phyloP scores from a whole-genome alignment of 208 protist genomes.

The Tritrichomonas foetus region DNA sequence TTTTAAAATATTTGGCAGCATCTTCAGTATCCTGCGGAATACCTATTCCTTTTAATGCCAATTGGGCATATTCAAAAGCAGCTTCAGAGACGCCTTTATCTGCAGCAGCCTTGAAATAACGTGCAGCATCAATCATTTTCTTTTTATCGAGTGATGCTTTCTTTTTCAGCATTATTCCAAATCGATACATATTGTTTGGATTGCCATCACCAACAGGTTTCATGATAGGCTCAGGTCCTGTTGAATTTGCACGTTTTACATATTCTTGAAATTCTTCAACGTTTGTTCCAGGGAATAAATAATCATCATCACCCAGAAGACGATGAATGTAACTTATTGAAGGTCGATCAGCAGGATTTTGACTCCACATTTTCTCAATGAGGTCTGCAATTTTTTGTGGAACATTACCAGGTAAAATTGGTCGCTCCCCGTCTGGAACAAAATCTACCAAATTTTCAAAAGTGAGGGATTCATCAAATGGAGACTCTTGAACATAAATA shows the following conservation, averaged over 20 bases:
- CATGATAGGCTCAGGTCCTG: background rate
- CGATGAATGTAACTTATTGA: background rate
- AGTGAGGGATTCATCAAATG: background rate
- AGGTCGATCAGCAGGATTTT: background rate
- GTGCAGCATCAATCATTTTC: background rate
- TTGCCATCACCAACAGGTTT: background rate
- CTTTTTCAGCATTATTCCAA: background rate
- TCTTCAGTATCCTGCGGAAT: background rate
- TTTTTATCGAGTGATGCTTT: background rate
- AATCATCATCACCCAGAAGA: background rate
- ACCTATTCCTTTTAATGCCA: background rate
- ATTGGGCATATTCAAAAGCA: background rate
- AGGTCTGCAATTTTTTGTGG: background rate
- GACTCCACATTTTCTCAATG: background rate
- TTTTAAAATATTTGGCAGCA: background rate
- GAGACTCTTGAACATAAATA: background rate
- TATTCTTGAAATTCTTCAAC: background rate
- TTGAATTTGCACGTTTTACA: background rate
- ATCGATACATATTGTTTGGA: background rate
- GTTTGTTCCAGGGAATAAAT: background rate
- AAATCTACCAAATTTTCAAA: background rate
- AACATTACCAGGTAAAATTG: background rate
- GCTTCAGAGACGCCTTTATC: background rate
- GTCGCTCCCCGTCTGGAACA: background rate
- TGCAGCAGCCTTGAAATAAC: background rate